These are phyloP conservation scores for Phlegmacium glaucopus DNA, from an alignment of 768 basidiomycete genomes.

Conservation along the genomic window DNA sequence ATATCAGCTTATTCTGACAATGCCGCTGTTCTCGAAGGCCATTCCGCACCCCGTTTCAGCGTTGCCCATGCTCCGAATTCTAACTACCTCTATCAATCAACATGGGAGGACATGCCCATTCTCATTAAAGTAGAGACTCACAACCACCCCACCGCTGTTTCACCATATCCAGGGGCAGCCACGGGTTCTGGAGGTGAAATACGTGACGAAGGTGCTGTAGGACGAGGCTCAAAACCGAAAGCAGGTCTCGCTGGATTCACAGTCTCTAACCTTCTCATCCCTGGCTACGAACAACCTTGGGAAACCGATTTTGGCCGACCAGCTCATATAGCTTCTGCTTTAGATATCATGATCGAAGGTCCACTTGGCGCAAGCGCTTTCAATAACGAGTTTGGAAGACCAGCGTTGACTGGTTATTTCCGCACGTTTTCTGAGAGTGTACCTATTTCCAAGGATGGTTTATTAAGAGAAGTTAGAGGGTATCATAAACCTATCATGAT, in stretches of 20 bases:
- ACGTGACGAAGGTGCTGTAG: slow-evolving; percentile 95
- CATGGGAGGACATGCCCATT: slow-evolving; percentile 37
- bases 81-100: too few species aligned
- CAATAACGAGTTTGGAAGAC: slow-evolving; percentile 98
- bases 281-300: slow-evolving; percentile 91
- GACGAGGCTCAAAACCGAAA: slow-evolving; percentile 93
- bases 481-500: slow-evolving; percentile 99
- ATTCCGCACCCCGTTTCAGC: slow-evolving; percentile 70
- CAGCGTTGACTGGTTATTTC: slow-evolving; percentile 91
- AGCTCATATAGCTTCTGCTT: slow-evolving; percentile 83
- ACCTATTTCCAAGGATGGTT: slow-evolving; percentile 25
- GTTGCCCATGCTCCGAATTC: slow-evolving; percentile 21
- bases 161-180: slow-evolving; percentile 97
- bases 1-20: slow-evolving; percentile 98
- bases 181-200: slow-evolving; percentile 99
- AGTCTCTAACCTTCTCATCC: slow-evolving; percentile 90
- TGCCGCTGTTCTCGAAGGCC: slow-evolving; percentile 89
- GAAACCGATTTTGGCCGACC: slow-evolving; percentile 93
- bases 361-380: slow-evolving; percentile 94
- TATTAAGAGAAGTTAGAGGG: slow-evolving; percentile 66
- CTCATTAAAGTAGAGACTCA: slow-evolving; percentile 98
- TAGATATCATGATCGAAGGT: slow-evolving; percentile 97
- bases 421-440: slow-evolving; percentile 84
- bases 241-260: slow-evolving; percentile 93
- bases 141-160: slow-evolving; percentile 98